phyloP scores from a whole-genome alignment of 352 stramenopile genomes.

The Phytopythium aichiense region DNA sequence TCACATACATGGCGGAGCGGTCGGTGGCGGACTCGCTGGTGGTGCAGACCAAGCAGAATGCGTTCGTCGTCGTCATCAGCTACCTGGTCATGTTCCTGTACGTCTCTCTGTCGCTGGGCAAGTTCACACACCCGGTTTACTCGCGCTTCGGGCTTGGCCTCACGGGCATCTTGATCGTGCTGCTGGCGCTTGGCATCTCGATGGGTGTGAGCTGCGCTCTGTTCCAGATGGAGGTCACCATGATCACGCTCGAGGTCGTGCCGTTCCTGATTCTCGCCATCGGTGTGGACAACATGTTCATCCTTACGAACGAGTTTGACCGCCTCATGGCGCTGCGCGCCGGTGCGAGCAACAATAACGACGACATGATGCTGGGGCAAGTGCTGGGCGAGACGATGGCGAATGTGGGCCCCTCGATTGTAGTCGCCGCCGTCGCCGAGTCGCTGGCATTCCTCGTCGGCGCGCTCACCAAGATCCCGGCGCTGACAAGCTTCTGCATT shows the following conservation, averaged over 20 bases:
- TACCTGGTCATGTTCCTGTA: slow-evolving; percentile 92
- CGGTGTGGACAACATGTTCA: slow-evolving; percentile 93
- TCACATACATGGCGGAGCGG: slow-evolving; percentile 85
- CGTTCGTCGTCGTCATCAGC: slow-evolving; percentile 83
- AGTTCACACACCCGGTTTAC: slow-evolving; percentile 53
- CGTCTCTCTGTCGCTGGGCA: slow-evolving; percentile 81
- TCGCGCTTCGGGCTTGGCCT: slow-evolving; percentile 80
- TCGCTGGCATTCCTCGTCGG: slow-evolving; percentile 79
- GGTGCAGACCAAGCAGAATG: slow-evolving; percentile 86
- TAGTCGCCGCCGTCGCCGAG: slow-evolving; percentile 81
- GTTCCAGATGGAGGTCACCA: slow-evolving; percentile 80
- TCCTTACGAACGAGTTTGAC: slow-evolving; percentile 87
- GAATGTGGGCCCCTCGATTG: slow-evolving; percentile 85
- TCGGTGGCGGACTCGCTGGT: slow-evolving; percentile 80
- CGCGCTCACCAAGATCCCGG: slow-evolving; percentile 82
- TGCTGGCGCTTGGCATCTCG: slow-evolving; percentile 68
- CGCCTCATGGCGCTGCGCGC: slow-evolving; percentile 43
- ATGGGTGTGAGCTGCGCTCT: slow-evolving; percentile 65
- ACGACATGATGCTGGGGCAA: slow-evolving; percentile 49
- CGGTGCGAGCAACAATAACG: slow-evolving; percentile 18
- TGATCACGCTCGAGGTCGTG: slow-evolving; percentile 91
- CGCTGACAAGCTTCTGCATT: slow-evolving; percentile 83
- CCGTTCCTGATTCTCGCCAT: slow-evolving; percentile 91
- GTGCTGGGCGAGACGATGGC: slow-evolving; percentile 71
- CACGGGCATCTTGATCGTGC: slow-evolving; percentile 83